Base-by-base conservation (phyloP, 805 yeast genomes). In the Hanseniaspora clermontiae region DNA sequence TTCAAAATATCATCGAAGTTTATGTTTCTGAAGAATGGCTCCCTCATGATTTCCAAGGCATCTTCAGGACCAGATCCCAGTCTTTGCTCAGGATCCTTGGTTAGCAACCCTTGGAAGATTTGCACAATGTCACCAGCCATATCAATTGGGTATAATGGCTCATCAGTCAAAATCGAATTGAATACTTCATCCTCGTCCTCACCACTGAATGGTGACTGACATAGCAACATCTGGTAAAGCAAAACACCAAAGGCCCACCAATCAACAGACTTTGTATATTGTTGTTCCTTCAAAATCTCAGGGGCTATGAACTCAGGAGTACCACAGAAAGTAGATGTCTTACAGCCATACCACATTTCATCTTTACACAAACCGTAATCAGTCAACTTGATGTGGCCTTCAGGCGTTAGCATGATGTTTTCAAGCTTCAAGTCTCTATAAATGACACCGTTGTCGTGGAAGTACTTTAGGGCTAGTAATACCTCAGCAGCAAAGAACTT, bases 171-270 rank as follows among this genome's bases (percentile, higher is more conserved):
- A 65, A 93, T 93, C 14, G 98, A 96, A 70, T 90, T 93, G 72
- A 91, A 93, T 38, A 93, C 89, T 71, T 93, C 98, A 66, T 93
- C 97, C 65, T 87, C 95, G 66, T 87, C 95, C 62, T 90, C 96
- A 61, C 99, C 98, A 62, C 91, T 84, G 72, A 93, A 93, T 39
- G 99, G 99, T 8, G 96, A 87, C 70, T 91, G 95, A 53, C 96
- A 93, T 58, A 93, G 76, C 57, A 93, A 75, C 99, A 93, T 93
- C 71, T 93, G 98, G 70, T 91, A 93, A 61, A 93, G 74, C 61
- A 93, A 76, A 32, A 93, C 97, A 58, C 99, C 99, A 75, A 90
- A 88, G 1, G 98, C 97, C 98, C 98, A 93, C 98, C 98, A 93
- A 71, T 93, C 99, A 55, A 93, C 98, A 42, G 93, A 85, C 65